A percentile compares a stretch with the other conserved stretches of the same genome.
Conservation (phyloP, 129 eudicot species). For the Flaveria robusta region DNA sequence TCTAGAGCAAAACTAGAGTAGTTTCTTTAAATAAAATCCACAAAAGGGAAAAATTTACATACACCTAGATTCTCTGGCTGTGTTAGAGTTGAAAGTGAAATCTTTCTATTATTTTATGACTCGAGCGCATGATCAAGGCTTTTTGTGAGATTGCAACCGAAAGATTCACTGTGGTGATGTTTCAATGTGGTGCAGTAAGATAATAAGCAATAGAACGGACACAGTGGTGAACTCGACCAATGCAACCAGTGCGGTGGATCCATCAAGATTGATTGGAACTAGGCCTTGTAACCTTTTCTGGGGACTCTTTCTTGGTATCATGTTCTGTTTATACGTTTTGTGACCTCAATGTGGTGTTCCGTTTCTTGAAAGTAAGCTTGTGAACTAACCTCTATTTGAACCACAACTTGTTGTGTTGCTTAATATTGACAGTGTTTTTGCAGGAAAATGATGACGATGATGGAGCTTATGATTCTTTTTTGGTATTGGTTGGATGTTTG, state of each 20-base stretch:
- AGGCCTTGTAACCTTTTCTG: slow-evolving; percentile 31
- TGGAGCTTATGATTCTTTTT: slow-evolving; percentile 27
- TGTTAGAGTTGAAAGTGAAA: neutral
- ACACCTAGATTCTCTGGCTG: neutral
- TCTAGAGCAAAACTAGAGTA: neutral
- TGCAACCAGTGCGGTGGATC: slow-evolving; percentile 51
- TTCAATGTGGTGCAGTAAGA: slow-evolving; percentile 60
- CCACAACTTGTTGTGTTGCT: slow-evolving; percentile 20
- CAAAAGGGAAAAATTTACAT: neutral
- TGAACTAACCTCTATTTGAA: neutral
- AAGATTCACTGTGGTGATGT: slow-evolving; percentile 7
- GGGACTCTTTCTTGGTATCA: slow-evolving; percentile 35
- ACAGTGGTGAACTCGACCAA: slow-evolving; percentile 65
- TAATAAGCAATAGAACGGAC: slow-evolving; percentile 54
- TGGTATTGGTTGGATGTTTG: slow-evolving; percentile 36
- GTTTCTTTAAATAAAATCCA: neutral
- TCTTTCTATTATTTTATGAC: no score
- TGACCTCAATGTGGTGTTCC: slow-evolving; percentile 20
- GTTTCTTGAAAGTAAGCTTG: slow-evolving; percentile 37
- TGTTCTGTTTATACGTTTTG: slow-evolving; percentile 37
- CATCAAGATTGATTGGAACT: slow-evolving; percentile 38
- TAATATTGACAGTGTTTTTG: slow-evolving; percentile 32
- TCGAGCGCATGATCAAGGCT: no score
- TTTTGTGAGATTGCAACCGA: no score
- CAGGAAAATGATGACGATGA: slow-evolving; percentile 30